Evolutionary conservation across 305 asterid genomes (phyloP).

Genomic region (Fraxinus albicans): DNA sequence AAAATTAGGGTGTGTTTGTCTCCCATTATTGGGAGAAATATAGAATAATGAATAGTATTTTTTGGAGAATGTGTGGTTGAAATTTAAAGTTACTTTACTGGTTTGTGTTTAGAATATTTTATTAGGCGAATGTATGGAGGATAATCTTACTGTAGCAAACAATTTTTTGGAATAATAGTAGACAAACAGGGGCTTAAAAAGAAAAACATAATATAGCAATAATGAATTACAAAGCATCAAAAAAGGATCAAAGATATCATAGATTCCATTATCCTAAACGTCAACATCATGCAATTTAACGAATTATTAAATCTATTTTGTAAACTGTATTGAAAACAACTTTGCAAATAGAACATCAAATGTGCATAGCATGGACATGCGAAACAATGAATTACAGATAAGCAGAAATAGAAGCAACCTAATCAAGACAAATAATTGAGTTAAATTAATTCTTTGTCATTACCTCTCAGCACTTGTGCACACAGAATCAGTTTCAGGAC

Average conservation of each 20-base stretch:
- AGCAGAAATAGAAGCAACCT: conserved; percentile 5
- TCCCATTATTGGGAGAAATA: too few species aligned
- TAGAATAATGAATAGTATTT: too few species aligned
- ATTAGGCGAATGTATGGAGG: too few species aligned
- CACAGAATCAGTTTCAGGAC: conserved; percentile 45
- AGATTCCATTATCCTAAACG: not conserved
- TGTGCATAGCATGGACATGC: conserved; percentile 6
- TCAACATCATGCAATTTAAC: conserved; percentile 5
- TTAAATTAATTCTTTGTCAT: conserved; percentile 2
- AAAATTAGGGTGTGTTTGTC: too few species aligned
- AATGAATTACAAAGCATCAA: not conserved
- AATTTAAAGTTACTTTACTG: too few species aligned
- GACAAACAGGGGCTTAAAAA: too few species aligned
- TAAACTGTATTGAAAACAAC: not conserved
- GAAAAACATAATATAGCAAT: not conserved
- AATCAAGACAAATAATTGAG: conserved; percentile 10
- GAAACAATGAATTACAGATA: not conserved
- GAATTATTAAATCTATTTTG: not conserved
- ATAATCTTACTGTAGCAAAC: too few species aligned
- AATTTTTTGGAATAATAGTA: too few species aligned
- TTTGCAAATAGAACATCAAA: conserved; percentile 6
- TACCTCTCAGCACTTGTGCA: conserved; percentile 86
- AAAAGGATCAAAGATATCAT: not conserved
- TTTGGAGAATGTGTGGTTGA: too few species aligned
- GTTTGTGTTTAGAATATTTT: too few species aligned